These are phyloP conservation scores for Plasmodium gonderi DNA, from an alignment of 169 alveolate species.

Conservation along the genomic window DNA sequence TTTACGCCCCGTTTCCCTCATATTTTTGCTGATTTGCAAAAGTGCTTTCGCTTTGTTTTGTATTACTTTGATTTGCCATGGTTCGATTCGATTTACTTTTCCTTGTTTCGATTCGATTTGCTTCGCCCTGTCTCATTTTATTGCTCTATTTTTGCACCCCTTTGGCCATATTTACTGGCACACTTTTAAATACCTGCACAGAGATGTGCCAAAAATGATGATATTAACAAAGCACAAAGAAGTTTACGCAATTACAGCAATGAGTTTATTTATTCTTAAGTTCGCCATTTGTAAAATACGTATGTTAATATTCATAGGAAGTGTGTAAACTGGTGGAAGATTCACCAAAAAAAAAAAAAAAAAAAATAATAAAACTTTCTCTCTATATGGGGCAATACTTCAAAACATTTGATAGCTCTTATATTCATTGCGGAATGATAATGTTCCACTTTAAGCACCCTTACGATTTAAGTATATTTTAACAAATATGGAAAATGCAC, in stretches of 20 bases:
- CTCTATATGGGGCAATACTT: no score
- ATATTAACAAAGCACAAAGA: neutral
- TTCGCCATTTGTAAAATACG: neutral
- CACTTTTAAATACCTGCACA: neutral
- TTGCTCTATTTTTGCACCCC: no score
- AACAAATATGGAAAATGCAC: neutral
- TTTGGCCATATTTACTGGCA: no score
- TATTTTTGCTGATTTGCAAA: no score
- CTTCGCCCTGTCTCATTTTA: no score
- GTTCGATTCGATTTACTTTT: no score
- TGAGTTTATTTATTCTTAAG: neutral
- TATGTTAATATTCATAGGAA: neutral
- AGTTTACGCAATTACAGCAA: neutral
- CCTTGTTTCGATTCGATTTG: no score
- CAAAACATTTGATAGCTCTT: neutral
- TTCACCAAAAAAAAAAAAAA: neutral
- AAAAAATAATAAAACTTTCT: no score
- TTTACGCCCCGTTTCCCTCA: no score
- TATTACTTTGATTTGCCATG: no score
- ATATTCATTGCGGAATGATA: neutral
- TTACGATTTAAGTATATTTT: neutral
- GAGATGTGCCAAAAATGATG: neutral
- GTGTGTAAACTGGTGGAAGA: neutral
- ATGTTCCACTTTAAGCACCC: neutral
- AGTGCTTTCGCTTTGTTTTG: no score